Conservation (phyloP, 345 rosid species). For the Syzygium aromaticum region DNA sequence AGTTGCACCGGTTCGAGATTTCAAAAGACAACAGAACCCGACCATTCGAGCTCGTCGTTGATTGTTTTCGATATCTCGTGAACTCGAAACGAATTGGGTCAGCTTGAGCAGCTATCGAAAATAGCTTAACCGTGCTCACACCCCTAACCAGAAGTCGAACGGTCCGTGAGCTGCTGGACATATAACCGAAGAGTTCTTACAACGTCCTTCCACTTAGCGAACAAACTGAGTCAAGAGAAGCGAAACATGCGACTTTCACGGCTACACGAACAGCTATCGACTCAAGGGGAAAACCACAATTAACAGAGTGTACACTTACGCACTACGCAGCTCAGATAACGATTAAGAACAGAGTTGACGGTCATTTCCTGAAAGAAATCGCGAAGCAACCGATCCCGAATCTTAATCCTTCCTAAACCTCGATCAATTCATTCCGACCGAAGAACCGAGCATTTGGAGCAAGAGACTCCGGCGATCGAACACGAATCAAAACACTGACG, state of each 20-base stretch:
- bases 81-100: background rate
- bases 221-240: background rate
- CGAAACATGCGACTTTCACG: background rate
- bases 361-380: background rate
- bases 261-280: background rate
- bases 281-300: no score
- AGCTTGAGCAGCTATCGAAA: background rate
- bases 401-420: background rate
- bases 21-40: background rate
- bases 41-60: background rate
- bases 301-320: background rate
- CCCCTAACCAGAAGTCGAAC: background rate
- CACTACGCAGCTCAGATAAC: background rate
- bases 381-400: background rate
- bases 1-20: background rate
- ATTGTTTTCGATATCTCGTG: background rate
- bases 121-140: background rate
- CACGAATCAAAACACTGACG: background rate
- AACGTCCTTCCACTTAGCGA: background rate
- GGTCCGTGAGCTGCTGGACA: background rate
- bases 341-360: background rate
- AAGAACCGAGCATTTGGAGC: background rate
- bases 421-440: background rate
- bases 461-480: background rate
- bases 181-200: background rate